Conservation (phyloP, 1,139 yeast genomes). For the Blastobotrys aristatus region DNA sequence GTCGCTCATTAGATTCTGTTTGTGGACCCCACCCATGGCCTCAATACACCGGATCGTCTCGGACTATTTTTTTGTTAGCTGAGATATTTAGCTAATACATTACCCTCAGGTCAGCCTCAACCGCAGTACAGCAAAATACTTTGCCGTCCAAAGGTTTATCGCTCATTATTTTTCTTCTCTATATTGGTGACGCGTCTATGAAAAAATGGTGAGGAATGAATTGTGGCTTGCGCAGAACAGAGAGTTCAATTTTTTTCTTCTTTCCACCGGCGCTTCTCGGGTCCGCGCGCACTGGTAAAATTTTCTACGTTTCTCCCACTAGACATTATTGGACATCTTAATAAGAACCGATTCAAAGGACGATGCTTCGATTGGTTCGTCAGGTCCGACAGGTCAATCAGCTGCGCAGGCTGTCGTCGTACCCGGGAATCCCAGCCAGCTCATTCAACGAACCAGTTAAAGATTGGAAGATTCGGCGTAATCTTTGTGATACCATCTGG, state of each 20-base stretch:
- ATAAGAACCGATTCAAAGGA: too few relatives aligned
- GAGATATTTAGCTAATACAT: background rate
- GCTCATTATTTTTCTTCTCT: background rate
- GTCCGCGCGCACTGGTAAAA: too few relatives aligned
- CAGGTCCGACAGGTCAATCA: too few relatives aligned
- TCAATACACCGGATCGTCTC: conserved; percentile 35
- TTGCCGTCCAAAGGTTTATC: conserved; percentile 28
- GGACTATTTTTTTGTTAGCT: conserved; percentile 6
- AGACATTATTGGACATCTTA: too few relatives aligned
- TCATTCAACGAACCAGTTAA: conserved; percentile 3
- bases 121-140: conserved; percentile 32
- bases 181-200: too few relatives aligned
- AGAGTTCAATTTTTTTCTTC: too few relatives aligned
- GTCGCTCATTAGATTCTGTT: conserved; percentile 60
- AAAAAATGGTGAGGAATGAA: too few relatives aligned
- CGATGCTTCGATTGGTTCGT: too few relatives aligned
- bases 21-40: conserved; percentile 60
- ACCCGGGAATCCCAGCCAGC: conserved; percentile 4
- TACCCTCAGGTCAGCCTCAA: conserved; percentile 26
- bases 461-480: background rate
- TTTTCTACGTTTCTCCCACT: too few relatives aligned
- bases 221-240: too few relatives aligned
- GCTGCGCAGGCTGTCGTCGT: background rate
- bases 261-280: too few relatives aligned
- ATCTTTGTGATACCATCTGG: conserved; percentile 1